Percentiles rank a stretch among this genome's conserved stretches.
phyloP scores from a whole-genome alignment of 2,329 filamentous ascomycete genomes.

The Penicillium janthinellum region DNA sequence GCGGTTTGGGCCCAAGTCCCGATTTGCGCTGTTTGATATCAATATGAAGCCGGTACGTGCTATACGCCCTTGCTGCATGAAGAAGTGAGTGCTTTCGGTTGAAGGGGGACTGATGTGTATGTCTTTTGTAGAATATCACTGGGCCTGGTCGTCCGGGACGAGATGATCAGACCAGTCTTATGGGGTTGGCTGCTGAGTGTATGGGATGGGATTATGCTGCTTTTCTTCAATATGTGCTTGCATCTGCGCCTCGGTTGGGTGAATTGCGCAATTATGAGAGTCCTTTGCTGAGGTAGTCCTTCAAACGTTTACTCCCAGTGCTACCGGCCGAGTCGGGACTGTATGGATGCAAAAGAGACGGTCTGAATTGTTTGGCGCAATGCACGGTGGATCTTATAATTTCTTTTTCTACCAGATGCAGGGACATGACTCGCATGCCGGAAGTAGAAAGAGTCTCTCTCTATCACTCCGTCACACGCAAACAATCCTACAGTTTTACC shows the following conservation, averaged over 20 bases:
- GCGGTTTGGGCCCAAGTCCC: constrained; percentile 36
- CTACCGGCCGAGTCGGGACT: neutral
- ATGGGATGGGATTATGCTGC: constrained; percentile 48
- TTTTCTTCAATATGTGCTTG: constrained; percentile 41
- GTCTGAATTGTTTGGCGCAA: neutral
- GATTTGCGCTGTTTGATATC: constrained; percentile 54
- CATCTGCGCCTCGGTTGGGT: constrained; percentile 8
- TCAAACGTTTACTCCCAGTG: neutral
- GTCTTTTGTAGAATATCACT: constrained; percentile 48
- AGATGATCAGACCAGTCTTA: constrained; percentile 53
- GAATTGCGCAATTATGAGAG: constrained; percentile 15
- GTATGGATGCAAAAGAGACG: neutral
- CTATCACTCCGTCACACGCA: constrained; percentile 12
- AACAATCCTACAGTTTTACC: neutral
- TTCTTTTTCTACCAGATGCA: constrained; percentile 7
- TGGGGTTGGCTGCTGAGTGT: constrained; percentile 46
- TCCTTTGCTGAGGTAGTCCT: neutral
- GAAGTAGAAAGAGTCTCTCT: neutral
- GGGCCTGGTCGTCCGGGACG: constrained; percentile 52
- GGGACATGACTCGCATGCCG: neutral
- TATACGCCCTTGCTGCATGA: neutral
- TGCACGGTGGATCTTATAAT: neutral
- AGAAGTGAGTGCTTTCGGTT: neutral
- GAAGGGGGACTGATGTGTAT: constrained; percentile 1
- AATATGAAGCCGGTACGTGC: constrained; percentile 55